Conservation (phyloP, 2,329 filamentous ascomycete genomes). For the Celoporthe dispersa region DNA sequence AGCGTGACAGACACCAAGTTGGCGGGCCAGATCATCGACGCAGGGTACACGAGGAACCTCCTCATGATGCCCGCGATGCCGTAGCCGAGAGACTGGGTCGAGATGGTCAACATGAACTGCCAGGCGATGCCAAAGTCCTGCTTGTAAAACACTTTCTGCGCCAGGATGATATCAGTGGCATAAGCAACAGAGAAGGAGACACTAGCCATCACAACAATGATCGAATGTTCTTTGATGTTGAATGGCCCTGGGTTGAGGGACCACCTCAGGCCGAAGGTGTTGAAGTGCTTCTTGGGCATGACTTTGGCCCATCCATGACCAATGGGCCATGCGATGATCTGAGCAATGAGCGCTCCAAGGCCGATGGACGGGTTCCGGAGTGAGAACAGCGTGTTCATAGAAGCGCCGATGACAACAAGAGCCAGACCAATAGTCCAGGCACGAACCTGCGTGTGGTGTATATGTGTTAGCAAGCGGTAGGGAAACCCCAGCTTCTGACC, state of each 20-base stretch:
- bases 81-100: conserved; percentile 71
- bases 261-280: conserved; percentile 58
- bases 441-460: conserved; percentile 16
- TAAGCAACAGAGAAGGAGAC: conserved; percentile 73
- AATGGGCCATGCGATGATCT: conserved; percentile 67
- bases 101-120: conserved; percentile 68
- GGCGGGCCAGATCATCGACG: conserved; percentile 76
- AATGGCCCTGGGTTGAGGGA: conserved; percentile 70
- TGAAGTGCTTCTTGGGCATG: conserved; percentile 55
- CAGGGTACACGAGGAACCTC: conserved; percentile 66
- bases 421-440: conserved; percentile 66
- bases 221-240: conserved; percentile 71
- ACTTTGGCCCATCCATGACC: conserved; percentile 64
- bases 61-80: conserved; percentile 71
- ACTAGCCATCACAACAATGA: conserved; percentile 73
- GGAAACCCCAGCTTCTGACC: too few species aligned
- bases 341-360: conserved; percentile 64
- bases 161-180: conserved; percentile 74
- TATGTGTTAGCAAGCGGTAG: not conserved
- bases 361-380: conserved; percentile 65
- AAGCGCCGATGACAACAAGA: conserved; percentile 61
- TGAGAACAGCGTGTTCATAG: conserved; percentile 67
- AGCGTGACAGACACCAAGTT: conserved; percentile 69
- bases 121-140: conserved; percentile 70
- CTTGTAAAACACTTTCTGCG: conserved; percentile 73